A percentile compares a stretch with the other conserved stretches of the same genome.
phyloP scores from a whole-genome alignment of 345 rosid genomes.

The Salix udensis region DNA sequence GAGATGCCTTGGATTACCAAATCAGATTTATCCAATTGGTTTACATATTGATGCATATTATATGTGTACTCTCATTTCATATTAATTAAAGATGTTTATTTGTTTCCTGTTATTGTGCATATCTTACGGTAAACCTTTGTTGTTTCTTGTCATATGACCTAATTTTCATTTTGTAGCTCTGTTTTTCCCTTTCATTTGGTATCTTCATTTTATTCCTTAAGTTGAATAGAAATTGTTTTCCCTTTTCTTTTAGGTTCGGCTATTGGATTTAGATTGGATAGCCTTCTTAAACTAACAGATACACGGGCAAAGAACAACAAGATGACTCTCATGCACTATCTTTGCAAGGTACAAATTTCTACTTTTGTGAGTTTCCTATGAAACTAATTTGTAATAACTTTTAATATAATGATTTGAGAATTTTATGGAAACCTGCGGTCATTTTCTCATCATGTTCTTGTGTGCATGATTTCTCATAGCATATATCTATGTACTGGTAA shows the following conservation, averaged over 20 bases:
- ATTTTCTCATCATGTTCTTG: background rate
- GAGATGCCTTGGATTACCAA: background rate
- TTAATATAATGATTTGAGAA: background rate
- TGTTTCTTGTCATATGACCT: background rate
- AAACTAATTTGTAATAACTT: background rate
- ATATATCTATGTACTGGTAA: background rate
- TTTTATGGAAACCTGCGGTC: background rate
- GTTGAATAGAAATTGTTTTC: background rate
- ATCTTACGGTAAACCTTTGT: background rate
- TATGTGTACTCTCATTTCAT: background rate
- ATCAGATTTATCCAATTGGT: background rate
- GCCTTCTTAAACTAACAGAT: constrained; percentile 90
- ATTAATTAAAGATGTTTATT: background rate
- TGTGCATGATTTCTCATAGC: background rate
- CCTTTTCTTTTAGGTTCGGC: constrained; percentile 59
- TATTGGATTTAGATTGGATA: constrained; percentile 84
- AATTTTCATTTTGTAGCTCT: background rate
- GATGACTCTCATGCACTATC: constrained; percentile 97
- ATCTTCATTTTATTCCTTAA: background rate
- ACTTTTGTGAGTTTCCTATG: background rate
- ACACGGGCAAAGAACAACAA: constrained; percentile 81
- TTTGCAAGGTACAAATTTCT: constrained; percentile 68
- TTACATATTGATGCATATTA: background rate
- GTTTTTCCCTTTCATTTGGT: background rate
- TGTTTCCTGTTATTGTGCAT: background rate